Percentiles rank a stretch among this genome's conserved stretches.
Conservation (phyloP, 148 eudicot genomes). For the Arbutus unedo region DNA sequence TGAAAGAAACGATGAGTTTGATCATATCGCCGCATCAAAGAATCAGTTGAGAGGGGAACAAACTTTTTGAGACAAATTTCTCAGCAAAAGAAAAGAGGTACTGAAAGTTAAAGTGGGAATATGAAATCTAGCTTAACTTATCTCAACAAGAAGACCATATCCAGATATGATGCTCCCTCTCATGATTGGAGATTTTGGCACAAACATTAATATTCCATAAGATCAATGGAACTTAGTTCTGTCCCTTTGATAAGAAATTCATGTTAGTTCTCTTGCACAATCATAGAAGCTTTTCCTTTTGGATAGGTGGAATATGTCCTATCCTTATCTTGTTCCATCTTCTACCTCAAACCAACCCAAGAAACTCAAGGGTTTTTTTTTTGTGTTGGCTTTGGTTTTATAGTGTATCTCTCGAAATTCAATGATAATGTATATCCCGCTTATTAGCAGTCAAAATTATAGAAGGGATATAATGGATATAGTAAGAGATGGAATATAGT, state of each 20-base stretch:
- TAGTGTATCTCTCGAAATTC: neutral
- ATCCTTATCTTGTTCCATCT: neutral
- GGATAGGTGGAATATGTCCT: conserved; percentile 6
- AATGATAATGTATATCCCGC: too few species aligned
- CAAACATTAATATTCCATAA: neutral
- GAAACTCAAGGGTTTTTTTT: neutral
- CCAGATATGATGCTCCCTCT: neutral
- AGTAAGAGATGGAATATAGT: too few species aligned
- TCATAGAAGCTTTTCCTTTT: neutral
- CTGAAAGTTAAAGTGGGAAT: neutral
- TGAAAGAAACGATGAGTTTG: too few species aligned
- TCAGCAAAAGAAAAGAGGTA: neutral
- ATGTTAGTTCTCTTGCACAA: neutral
- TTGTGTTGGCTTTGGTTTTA: neutral
- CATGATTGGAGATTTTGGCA: conserved; percentile 5
- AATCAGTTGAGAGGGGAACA: neutral
- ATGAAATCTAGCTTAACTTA: neutral
- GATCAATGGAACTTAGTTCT: neutral
- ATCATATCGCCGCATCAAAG: too few species aligned
- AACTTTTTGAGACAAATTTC: neutral
- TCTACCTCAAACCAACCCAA: conserved; percentile 1
- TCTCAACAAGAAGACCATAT: neutral
- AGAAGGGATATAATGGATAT: too few species aligned
- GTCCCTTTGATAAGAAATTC: neutral
- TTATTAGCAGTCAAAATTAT: too few species aligned